Percentiles rank a stretch among this genome's conserved stretches.
These are phyloP conservation scores for Secale cereale DNA, from an alignment of 176 grass and related monocot species.

Conservation along the genomic window DNA sequence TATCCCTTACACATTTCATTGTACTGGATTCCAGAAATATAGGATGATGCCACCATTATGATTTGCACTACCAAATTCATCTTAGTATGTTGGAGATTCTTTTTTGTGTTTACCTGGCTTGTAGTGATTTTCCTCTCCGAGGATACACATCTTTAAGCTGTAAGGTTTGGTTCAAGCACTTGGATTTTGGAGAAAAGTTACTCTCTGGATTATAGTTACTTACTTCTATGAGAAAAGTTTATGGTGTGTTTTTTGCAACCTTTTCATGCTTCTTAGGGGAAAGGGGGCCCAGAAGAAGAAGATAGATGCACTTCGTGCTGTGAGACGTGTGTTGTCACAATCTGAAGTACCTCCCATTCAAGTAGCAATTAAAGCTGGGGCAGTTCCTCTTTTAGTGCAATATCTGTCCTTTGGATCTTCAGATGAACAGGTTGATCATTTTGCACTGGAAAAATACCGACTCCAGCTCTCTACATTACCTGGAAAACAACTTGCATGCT, in stretches of 20 bases:
- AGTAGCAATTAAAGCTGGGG: conserved; percentile 81
- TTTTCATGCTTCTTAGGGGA: conserved; percentile 49
- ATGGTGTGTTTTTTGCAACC: conserved; percentile 9
- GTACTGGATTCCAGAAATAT: not conserved
- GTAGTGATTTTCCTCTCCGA: not conserved
- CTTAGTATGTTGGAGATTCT: not conserved
- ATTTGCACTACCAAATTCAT: not conserved
- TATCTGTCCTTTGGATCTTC: conserved; percentile 87
- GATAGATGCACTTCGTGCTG: conserved; percentile 63
- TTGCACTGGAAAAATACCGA: conserved; percentile 16
- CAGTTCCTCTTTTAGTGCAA: conserved; percentile 76
- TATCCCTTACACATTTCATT: not conserved
- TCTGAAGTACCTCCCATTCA: conserved; percentile 88
- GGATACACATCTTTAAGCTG: not conserved
- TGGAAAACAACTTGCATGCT: not conserved
- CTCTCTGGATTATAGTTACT: not conserved
- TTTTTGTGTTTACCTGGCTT: not conserved
- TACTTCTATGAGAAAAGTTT: not conserved
- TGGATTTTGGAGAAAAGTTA: not conserved
- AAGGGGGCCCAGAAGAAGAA: conserved; percentile 76
- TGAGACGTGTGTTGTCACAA: conserved; percentile 79
- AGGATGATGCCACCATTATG: not conserved
- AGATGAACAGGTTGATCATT: conserved; percentile 78
- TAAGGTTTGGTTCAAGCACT: not conserved
- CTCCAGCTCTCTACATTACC: not conserved